phyloP scores from a whole-genome alignment of 208 protist species.

The Herpetomonas tarakana region DNA sequence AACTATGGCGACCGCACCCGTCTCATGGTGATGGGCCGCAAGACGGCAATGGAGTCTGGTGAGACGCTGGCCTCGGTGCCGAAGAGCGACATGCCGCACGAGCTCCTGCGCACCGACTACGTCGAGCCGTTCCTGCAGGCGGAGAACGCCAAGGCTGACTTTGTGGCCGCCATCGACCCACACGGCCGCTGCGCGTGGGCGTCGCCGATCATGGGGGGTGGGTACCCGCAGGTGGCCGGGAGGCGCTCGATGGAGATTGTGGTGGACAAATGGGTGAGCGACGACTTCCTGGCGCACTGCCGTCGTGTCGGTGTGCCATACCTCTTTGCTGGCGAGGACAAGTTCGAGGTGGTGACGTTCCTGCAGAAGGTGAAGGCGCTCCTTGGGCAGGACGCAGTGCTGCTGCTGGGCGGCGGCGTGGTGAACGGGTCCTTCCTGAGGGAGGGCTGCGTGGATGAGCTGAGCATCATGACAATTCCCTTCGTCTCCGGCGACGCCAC shows the following conservation, averaged over 20 bases:
- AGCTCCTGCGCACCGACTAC: neutral
- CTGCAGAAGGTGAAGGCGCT: neutral
- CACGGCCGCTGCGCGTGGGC: neutral
- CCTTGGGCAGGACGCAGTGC: neutral
- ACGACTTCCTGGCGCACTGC: neutral
- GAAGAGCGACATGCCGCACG: neutral
- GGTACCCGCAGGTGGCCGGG: neutral
- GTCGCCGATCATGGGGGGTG: neutral
- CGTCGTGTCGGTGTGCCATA: neutral
- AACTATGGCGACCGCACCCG: neutral
- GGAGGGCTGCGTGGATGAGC: neutral
- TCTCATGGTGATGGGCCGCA: neutral
- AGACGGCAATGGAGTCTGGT: neutral
- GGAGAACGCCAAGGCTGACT: neutral
- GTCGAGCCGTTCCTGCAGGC: neutral
- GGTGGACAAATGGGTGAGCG: neutral
- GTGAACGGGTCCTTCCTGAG: neutral
- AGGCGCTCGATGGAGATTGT: neutral
- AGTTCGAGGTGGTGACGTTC: neutral
- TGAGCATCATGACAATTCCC: neutral
- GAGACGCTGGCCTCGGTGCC: neutral
- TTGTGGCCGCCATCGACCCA: neutral
- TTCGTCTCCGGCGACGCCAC: neutral
- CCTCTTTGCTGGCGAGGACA: neutral
- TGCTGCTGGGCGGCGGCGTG: neutral